Percentiles rank a stretch among this genome's conserved stretches.
Evolutionary conservation across 768 basidiomycete species (phyloP).

Genomic region (Suillus alpinus): DNA sequence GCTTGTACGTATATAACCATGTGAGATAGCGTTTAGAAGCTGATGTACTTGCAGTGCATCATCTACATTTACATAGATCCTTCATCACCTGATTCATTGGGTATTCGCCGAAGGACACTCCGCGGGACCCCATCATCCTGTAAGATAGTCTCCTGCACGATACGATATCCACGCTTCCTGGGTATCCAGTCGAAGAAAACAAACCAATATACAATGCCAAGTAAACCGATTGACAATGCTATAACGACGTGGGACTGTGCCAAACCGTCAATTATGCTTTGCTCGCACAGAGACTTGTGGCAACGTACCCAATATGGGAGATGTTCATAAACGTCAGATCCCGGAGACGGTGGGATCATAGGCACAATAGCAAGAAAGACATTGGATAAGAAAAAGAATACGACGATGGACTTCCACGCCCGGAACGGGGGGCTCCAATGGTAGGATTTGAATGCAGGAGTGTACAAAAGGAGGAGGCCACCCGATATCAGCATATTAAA

Average conservation of each 20-base stretch:
- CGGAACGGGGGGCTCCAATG: slow-evolving; percentile 67
- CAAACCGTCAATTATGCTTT: neutral
- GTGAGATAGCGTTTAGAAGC: neutral
- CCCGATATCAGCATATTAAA: slow-evolving; percentile 60
- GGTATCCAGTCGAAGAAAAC: slow-evolving; percentile 52
- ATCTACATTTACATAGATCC: neutral
- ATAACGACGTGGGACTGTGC: slow-evolving; percentile 48
- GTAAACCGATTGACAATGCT: slow-evolving; percentile 42
- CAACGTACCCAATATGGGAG: slow-evolving; percentile 68
- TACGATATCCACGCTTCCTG: slow-evolving; percentile 42
- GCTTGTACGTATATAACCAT: neutral
- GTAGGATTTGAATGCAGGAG: slow-evolving; percentile 37
- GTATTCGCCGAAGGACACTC: slow-evolving; percentile 45
- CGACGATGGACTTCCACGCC: slow-evolving; percentile 45
- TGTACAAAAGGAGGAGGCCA: slow-evolving; percentile 63
- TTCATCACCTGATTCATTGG: slow-evolving; percentile 6
- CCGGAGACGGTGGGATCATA: slow-evolving; percentile 56
- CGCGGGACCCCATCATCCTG: slow-evolving; percentile 61
- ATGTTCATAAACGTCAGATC: slow-evolving; percentile 48
- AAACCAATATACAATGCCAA: slow-evolving; percentile 60
- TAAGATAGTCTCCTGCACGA: slow-evolving; percentile 44
- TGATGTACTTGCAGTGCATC: neutral
- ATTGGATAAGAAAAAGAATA: slow-evolving; percentile 63
- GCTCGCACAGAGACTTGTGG: neutral
- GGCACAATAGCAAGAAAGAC: slow-evolving; percentile 62